A percentile compares a stretch with the other conserved stretches of the same genome.
Evolutionary conservation across 1,284 basidiomycete genomes (phyloP).

Genomic region (Termitomyces sp.): DNA sequence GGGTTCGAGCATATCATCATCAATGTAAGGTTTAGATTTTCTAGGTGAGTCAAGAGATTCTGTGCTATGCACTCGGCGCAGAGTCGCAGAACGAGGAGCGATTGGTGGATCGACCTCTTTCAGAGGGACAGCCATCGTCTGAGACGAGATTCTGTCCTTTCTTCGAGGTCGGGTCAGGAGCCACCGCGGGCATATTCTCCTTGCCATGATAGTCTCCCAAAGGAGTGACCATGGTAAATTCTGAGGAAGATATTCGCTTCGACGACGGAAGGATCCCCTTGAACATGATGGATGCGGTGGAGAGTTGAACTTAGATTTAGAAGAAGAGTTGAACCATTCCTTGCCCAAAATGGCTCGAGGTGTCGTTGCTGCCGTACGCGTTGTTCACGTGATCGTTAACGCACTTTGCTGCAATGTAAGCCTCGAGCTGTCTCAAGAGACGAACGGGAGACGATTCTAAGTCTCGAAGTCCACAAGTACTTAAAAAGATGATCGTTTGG

Average conservation of each 20-base stretch:
- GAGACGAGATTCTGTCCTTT: conserved; percentile 51
- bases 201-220: conserved; percentile 52
- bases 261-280: conserved; percentile 67
- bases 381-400: conserved; percentile 27
- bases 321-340: conserved; percentile 20
- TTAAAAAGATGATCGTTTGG: too few species aligned
- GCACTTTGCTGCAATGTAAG: too few species aligned
- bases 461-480: too few species aligned
- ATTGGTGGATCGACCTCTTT: conserved; percentile 31
- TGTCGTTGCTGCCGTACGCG: conserved; percentile 25
- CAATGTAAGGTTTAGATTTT: conserved; percentile 29
- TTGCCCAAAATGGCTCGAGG: conserved; percentile 23
- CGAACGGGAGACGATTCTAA: too few species aligned
- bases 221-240: conserved; percentile 67
- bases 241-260: conserved; percentile 55
- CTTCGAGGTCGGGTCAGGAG: conserved; percentile 14
- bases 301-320: conserved; percentile 7
- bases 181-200: conserved; percentile 50
- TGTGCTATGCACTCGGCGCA: conserved; percentile 66
- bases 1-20: conserved; percentile 36
- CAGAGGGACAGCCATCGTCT: conserved; percentile 50
- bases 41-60: conserved; percentile 59
- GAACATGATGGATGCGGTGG: conserved; percentile 52
- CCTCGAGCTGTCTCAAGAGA: too few species aligned
- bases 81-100: conserved; percentile 32